Conservation (phyloP, 2,329 filamentous ascomycete species). For the Phaeosphaeria sp. region DNA sequence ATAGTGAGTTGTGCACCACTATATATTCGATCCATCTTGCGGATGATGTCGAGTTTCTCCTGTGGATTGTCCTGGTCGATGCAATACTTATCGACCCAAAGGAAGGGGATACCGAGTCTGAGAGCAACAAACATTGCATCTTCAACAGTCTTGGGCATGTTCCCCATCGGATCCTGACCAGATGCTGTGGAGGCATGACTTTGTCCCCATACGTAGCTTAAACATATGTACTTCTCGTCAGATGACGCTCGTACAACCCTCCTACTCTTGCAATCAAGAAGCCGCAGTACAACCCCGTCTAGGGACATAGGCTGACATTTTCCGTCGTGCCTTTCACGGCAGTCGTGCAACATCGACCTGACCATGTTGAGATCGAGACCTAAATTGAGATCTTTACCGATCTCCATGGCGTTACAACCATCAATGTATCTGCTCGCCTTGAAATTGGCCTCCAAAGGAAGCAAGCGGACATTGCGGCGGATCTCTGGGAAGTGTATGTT, state of each 20-base stretch:
- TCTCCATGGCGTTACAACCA: not conserved
- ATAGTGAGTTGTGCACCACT: constrained; percentile 11
- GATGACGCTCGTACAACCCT: not conserved
- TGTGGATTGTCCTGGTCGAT: constrained; percentile 1
- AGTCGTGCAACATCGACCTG: not conserved
- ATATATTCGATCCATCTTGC: constrained; percentile 17
- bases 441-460: not conserved
- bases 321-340: not conserved
- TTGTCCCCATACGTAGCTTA: not conserved
- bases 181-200: not conserved
- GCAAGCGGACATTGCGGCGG: not conserved
- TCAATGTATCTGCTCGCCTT: not conserved
- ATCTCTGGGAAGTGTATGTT: no score
- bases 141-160: constrained; percentile 3
- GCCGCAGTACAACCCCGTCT: not conserved
- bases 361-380: not conserved
- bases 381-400: not conserved
- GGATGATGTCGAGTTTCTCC: not conserved
- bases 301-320: not conserved
- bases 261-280: not conserved
- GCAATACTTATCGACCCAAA: constrained; percentile 10
- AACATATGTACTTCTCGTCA: not conserved
- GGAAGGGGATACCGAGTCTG: not conserved
- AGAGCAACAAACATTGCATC: constrained; percentile 8
- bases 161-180: not conserved